Evolutionary conservation across 2,329 filamentous ascomycete species (phyloP), one percentile per base, ranked within the genome.

Genomic region (Aspergillus fumigatiaffinis): DNA sequence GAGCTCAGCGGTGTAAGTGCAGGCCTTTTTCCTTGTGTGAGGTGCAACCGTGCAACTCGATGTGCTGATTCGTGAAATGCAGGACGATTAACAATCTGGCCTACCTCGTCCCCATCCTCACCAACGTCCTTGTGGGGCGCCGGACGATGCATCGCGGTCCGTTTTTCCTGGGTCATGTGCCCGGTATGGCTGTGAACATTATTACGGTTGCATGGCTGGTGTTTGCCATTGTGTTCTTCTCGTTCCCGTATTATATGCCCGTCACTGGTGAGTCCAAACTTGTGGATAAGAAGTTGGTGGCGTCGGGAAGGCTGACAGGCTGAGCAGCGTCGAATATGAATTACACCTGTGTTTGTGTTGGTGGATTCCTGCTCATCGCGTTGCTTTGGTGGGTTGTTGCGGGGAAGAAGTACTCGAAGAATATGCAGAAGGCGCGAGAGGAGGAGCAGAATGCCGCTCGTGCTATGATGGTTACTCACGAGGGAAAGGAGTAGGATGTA

Each of bases 171-270:
- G 75, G 75, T 1, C 66, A 68, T 4, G 48, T 76, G 26, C 55
- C 69, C 3, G 80, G 80, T 2, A 68, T 76, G 57, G 58, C 75
- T 20, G 70, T 79, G 12, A 81, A 82, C 54, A 67, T 73, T 8
- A 70, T 82, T 3, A 69, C 80, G 0, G 71, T 81, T 4, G 56
- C 68, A 3, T 83, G 79, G 79, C 76, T 80, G 1, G 35, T 75
- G 2, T 80, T 83, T 60, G 80, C 80, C 0, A 70, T 82, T 51
- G 61, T 82, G 52, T 79, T 82, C 68, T 81, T 79, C 65, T 76
- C 72, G n/a, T 77, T 77, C 53, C 76, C 75, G 0, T 71, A 71
- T 20, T 65, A 68, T 21, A 73, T 70, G 67, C 75, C 76, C 17
- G 72, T 71, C 9, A 71, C 65, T 12, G 54, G 63, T 66, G 55